phyloP scores from a whole-genome alignment of 2,329 filamentous ascomycete species.

The Alternaria consortialis region DNA sequence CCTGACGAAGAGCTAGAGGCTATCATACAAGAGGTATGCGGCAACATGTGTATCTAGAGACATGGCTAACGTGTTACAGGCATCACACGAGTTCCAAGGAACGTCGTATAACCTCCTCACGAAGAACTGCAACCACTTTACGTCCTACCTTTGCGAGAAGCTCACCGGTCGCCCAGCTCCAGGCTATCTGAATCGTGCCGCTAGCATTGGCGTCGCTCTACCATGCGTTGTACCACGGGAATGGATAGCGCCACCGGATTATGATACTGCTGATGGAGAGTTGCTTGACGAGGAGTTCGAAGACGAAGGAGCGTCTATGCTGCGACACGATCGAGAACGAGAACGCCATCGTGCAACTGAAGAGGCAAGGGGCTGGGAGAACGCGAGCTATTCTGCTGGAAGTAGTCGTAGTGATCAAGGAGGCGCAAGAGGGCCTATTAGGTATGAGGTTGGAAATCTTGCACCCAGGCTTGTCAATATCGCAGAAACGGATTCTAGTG shows the following conservation, averaged over 20 bases:
- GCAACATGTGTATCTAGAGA: background rate
- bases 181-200: conserved; percentile 81
- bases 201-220: conserved; percentile 80
- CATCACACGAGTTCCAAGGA: conserved; percentile 77
- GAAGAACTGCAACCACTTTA: conserved; percentile 91
- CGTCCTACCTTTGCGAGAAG: conserved; percentile 75
- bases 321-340: conserved; percentile 54
- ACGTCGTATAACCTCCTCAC: conserved; percentile 82
- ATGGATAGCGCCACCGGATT: conserved; percentile 82
- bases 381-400: conserved; percentile 40
- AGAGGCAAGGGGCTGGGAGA: conserved; percentile 42
- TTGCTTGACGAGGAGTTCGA: conserved; percentile 66
- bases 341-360: conserved; percentile 36
- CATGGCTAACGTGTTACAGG: conserved; percentile 49
- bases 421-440: conserved; percentile 46
- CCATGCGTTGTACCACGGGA: conserved; percentile 84
- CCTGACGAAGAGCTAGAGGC: conserved; percentile 73
- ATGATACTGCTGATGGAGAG: conserved; percentile 75
- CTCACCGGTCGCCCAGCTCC: conserved; percentile 77
- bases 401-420: conserved; percentile 45
- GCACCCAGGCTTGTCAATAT: conserved; percentile 46
- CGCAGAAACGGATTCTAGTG: conserved; percentile 55
- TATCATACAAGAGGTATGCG: conserved; percentile 65
- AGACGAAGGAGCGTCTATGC: conserved; percentile 68
- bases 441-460: conserved; percentile 41